Evolutionary conservation across 2,329 filamentous ascomycete genomes (phyloP).

Genomic region (Remersonia thermophila): DNA sequence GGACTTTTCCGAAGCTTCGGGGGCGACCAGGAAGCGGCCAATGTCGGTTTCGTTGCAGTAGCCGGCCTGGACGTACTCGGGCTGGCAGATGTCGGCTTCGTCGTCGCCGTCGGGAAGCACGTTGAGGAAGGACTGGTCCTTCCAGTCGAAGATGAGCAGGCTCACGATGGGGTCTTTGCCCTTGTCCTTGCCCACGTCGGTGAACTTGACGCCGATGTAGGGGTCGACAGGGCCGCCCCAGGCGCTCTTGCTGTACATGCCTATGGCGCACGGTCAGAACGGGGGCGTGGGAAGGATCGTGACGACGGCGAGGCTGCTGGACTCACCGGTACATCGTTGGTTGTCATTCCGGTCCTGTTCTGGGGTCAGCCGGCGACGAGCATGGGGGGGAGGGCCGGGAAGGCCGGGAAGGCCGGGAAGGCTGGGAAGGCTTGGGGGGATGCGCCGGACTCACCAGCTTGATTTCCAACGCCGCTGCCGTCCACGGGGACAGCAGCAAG

Average conservation of each 20-base stretch:
- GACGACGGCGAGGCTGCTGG: not conserved
- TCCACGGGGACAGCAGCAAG: slow-evolving; percentile 42
- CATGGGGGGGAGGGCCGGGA: no score
- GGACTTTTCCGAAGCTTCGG: slow-evolving; percentile 61
- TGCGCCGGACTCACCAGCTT: slow-evolving; percentile 42
- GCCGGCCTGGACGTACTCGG: slow-evolving; percentile 52
- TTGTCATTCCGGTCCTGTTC: slow-evolving; percentile 62
- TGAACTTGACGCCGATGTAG: slow-evolving; percentile 75
- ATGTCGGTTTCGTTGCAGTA: slow-evolving; percentile 67
- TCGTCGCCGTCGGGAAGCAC: slow-evolving; percentile 43
- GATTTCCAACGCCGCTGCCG: slow-evolving; percentile 44
- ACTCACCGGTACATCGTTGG: slow-evolving; percentile 61
- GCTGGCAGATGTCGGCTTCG: slow-evolving; percentile 58
- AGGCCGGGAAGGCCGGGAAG: no score
- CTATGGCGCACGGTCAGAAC: slow-evolving; percentile 28
- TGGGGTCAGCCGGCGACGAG: no score
- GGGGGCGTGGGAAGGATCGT: not conserved
- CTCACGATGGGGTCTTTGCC: slow-evolving; percentile 66
- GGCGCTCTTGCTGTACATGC: slow-evolving; percentile 84
- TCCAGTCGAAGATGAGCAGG: slow-evolving; percentile 89
- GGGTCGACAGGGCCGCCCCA: slow-evolving; percentile 86
- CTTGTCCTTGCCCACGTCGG: slow-evolving; percentile 33
- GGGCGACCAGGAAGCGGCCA: slow-evolving; percentile 70
- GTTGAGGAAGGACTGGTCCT: slow-evolving; percentile 69
- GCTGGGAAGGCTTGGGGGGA: no score